A percentile compares a stretch with the other conserved stretches of the same genome.
Conservation (phyloP, 345 rosid genomes). For the Rhodamnia argentea region DNA sequence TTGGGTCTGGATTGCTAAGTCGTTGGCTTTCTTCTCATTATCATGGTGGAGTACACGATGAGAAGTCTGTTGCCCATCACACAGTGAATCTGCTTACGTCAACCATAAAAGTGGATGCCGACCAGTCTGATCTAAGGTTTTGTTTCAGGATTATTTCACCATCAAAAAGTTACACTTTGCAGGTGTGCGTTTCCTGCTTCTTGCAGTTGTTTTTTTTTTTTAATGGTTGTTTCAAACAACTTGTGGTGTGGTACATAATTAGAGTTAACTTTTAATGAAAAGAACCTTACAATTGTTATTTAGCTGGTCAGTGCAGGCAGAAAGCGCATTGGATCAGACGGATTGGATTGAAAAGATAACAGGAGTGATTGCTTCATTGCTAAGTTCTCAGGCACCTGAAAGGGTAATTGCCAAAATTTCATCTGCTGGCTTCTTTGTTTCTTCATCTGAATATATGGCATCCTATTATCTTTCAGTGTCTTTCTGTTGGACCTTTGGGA, state of each 20-base stretch:
- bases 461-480: slow-evolving; percentile 45
- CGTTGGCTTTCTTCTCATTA: slow-evolving; percentile 95
- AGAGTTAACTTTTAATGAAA: neutral
- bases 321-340: slow-evolving; percentile 94
- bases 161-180: slow-evolving; percentile 91
- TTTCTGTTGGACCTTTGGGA: slow-evolving; percentile 71
- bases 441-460: slow-evolving; percentile 8
- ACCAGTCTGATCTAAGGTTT: slow-evolving; percentile 95
- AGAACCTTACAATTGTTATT: slow-evolving; percentile 28
- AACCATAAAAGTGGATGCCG: slow-evolving; percentile 96
- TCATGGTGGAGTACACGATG: slow-evolving; percentile 96
- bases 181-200: slow-evolving; percentile 36
- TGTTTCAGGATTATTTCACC: slow-evolving; percentile 99
- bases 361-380: slow-evolving; percentile 96
- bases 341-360: slow-evolving; percentile 99
- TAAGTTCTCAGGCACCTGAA: slow-evolving; percentile 93
- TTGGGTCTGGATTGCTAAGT: slow-evolving; percentile 90
- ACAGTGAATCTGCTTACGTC: slow-evolving; percentile 98
- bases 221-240: neutral
- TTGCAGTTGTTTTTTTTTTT: neutral
- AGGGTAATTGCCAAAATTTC: slow-evolving; percentile 31
- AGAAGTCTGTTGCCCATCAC: slow-evolving; percentile 97
- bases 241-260: neutral
- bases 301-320: slow-evolving; percentile 95
- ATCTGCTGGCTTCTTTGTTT: slow-evolving; percentile 1